Base-by-base conservation (phyloP, 176 grass and related monocot genomes). In the Bonia amplexicaulis region DNA sequence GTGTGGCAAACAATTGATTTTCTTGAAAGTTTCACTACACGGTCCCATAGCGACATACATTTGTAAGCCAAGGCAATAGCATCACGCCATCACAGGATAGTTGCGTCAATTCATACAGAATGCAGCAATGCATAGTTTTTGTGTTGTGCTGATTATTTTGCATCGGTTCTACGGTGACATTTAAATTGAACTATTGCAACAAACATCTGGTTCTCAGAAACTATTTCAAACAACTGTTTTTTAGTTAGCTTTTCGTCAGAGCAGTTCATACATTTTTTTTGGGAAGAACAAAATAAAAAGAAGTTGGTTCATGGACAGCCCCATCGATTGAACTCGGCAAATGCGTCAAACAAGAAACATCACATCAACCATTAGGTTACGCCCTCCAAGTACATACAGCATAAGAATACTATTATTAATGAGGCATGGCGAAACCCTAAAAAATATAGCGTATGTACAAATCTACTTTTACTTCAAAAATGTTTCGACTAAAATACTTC, bases 391-490 rank as follows among this genome's bases (percentile, higher is more conserved):
- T 39, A 40, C 78, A 66, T 68, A 80, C 45, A 68, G 63, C 78
- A 54, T 40, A 74, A 48, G 26, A 80, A 81, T 12, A 64, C 22
- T 79, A 25, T 89, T 89, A 80, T 80, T 85, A 49, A 85, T 22
- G 12, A 73, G 14, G 20, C 74, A 74, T 80, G 22, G 13, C n/a
- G 19, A 73, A 66, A 78, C 33, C 46, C 81, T 78, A 84, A 23
- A 74, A 46, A 48, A 35, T 23, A 25, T 31, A 45, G 55, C 9
- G 74, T 88, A 85, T 89, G 49, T 89, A 80, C 85, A 91, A 37
- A 81, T 74, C 81, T 84, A 84, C 25, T 61, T 77, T 39, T 68
- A 78, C 83, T 85, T 41, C 69, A 74, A 84, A 84, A 87, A 83
- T 65, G 81, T 91, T 69, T 35, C 39, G 53, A 79, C 26, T 66